Evolutionary conservation across 495 filamentous ascomycete genomes (phyloP), one percentile per base, ranked within the genome.

Genomic region (Rostrohypoxylon terebratum): DNA sequence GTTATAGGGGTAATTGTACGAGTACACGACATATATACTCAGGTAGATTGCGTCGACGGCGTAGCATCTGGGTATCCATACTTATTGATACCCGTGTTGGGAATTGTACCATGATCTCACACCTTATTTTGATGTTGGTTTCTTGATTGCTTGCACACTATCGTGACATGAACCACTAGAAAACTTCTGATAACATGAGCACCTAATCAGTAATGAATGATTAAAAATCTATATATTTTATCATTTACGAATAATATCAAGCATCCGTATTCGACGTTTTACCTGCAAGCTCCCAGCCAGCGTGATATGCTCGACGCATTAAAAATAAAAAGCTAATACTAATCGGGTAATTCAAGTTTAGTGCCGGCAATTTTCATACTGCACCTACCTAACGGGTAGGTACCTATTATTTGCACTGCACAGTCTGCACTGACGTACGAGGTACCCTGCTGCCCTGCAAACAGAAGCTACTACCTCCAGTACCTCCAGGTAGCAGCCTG

Each of bases 1-100:
- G 53, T 18, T 69, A 69, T 45, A 73, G 21, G 63, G 62, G 18
- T 67, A 59, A 38, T 66, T 59, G 66, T 54, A 33, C 36, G 45
- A 70, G 13, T 59, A 20, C 57, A 64, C 44, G 21, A 23, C 42
- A 28, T 63, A 40, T 66, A 14, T 74, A 36, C 38, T 20, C 33
- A 54, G 51, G 59, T 66, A 69, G 62, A 62, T 57, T 67, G 62
- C 40, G 61, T 45, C 40, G 25, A 25, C 20, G 28, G 45, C 51
- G 42, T 50, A 33, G 65, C 34, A 20, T 40, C 33, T 65, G 44
- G 18, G 54, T 59, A 58, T 64, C 59, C 14, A 31, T 63, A 47
- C 23, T 21, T 59, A 58, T 64, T 63, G 20, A 31, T 63, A 47
- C 23, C 33, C 18, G 21, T 33, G 57, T 45, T 25, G 21, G 42